Evolutionary conservation across 169 alveolate genomes (phyloP).

Genomic region (Plasmodium knowlesi): DNA sequence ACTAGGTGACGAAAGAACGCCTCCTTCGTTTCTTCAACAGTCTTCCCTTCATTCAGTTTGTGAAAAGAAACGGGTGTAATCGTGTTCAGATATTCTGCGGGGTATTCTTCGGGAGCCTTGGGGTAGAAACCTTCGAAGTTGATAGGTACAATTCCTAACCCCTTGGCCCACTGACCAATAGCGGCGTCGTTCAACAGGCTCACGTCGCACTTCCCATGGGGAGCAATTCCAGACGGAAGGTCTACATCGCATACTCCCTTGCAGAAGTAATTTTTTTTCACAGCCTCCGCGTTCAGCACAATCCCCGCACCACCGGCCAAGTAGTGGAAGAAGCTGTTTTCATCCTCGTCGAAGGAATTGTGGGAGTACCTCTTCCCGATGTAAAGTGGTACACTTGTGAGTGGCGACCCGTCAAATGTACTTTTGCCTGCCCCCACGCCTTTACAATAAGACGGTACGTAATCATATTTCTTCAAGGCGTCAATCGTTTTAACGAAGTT

Average conservation of each 20-base stretch:
- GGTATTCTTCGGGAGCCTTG: constrained; percentile 18
- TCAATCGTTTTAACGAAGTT: not conserved
- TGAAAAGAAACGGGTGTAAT: constrained; percentile 43
- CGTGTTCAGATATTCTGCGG: constrained; percentile 19
- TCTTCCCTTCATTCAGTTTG: constrained; percentile 33
- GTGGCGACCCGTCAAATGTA: not conserved
- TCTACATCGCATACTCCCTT: not conserved
- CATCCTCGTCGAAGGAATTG: not conserved
- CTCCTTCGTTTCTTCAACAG: constrained; percentile 38
- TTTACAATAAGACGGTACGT: constrained; percentile 35
- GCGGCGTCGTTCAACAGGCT: constrained; percentile 9
- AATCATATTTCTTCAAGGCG: constrained; percentile 34
- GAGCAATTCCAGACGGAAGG: not conserved
- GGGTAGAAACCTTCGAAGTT: constrained; percentile 73
- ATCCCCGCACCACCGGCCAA: constrained; percentile 67
- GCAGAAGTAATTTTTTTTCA: constrained; percentile 31
- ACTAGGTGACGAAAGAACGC: constrained; percentile 36
- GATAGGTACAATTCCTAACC: constrained; percentile 29
- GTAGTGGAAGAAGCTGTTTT: not conserved
- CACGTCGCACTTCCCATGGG: not conserved
- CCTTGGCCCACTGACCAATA: constrained; percentile 50
- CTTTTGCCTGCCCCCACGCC: not conserved
- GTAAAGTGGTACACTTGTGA: constrained; percentile 9
- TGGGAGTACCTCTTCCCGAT: constrained; percentile 32
- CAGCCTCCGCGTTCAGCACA: constrained; percentile 42